Base-by-base conservation (phyloP, 2,329 filamentous ascomycete species). In the Colletotrichum brevisporum region DNA sequence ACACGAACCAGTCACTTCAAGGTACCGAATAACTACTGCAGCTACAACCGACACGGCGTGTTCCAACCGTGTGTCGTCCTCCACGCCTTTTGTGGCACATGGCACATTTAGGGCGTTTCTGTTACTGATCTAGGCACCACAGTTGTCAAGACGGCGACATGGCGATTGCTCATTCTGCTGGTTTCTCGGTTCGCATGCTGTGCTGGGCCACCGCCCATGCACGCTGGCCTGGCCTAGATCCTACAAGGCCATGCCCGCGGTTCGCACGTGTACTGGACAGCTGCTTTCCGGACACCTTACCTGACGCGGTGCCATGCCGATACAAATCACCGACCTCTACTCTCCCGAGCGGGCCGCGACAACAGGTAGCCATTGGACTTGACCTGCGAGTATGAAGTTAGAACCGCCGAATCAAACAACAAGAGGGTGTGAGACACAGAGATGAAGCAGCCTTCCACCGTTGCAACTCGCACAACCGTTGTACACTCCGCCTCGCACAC, bases 281-380 rank as follows among this genome's bases (percentile, higher is more conserved):
- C 27, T 24, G 24, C 43, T 52, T 41, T 54, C 45, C 52, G 57
- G 59, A 57, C 15, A 65, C 39, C 53, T 48, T 53, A 26, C 48
- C 48, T 57, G 64, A 64, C 57, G 64, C 65, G 57, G 39, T 48
- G 45, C 65, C 57, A 39, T 48, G 45, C 65, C 47, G 43, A 63
- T 48, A 63, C 45, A 63, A 43, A 63, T 56, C 51, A 63, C 53
- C 53, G 27, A 64, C 60, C 26, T 67, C 52, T 39, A 54, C 39
- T 54, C 52, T 18, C 31, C 53, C 41, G 39, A 64, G 45, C 48
- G 52, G 41, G 52, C 53, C 48, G 41, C 48, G 43, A 52, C 16
- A 50, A 48, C 27, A 36, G 12, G 61, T 45, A 10, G 26, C 39
- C 61, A 50, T 54, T 59, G 54, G 27, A 59, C 48, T 41, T 52